These are phyloP conservation scores for Trichoderma harzianum DNA, from an alignment of 2,329 filamentous ascomycete species.

Conservation along the genomic window DNA sequence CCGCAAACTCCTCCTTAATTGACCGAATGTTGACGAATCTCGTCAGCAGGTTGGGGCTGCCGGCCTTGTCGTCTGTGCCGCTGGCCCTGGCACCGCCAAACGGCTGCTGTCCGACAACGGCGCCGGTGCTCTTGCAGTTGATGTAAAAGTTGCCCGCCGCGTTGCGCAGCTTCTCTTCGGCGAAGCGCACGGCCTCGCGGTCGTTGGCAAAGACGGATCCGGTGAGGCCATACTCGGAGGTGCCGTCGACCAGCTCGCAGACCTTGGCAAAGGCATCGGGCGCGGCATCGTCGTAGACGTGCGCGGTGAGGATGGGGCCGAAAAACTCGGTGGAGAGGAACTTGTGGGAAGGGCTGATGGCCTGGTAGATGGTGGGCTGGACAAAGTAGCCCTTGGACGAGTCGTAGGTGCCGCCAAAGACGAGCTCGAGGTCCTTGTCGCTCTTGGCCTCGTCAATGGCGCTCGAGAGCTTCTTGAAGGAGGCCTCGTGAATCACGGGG, in stretches of 20 bases:
- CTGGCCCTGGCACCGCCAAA: constrained; percentile 67
- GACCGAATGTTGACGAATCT: constrained; percentile 65
- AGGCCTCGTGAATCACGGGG: constrained; percentile 77
- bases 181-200: constrained; percentile 60
- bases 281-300: constrained; percentile 72
- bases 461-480: constrained; percentile 74
- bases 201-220: constrained; percentile 73
- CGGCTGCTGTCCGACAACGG: constrained; percentile 69
- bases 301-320: constrained; percentile 69
- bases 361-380: constrained; percentile 76
- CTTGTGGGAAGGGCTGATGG: constrained; percentile 68
- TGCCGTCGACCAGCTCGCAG: constrained; percentile 64
- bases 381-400: constrained; percentile 77
- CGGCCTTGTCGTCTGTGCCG: constrained; percentile 72
- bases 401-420: constrained; percentile 76
- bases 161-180: constrained; percentile 69
- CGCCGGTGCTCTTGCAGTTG: constrained; percentile 77
- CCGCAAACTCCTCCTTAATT: constrained; percentile 72
- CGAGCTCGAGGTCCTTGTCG: constrained; percentile 67
- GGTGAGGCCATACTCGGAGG: constrained; percentile 74
- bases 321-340: constrained; percentile 79
- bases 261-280: constrained; percentile 54
- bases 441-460: constrained; percentile 78
- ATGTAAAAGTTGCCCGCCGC: constrained; percentile 82
- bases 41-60: constrained; percentile 59